Evolutionary conservation across 2,329 filamentous ascomycete species (phyloP), one percentile per base, ranked within the genome.

Genomic region (Scedosporium minutisporum): DNA sequence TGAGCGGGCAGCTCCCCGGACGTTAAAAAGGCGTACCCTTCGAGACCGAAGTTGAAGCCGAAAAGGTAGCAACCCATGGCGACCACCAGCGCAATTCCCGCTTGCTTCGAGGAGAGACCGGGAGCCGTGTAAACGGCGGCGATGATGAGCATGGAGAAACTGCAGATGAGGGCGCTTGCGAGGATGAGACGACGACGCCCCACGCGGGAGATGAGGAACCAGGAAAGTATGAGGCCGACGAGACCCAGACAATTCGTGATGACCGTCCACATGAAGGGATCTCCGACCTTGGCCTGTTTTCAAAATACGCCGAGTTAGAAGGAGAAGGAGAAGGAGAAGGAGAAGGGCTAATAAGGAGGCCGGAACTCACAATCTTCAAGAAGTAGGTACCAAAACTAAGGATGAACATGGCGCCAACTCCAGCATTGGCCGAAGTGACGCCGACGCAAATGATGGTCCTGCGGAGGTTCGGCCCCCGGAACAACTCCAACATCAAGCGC

Each of bases 141-240:
- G n/a, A 60, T 60, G 23, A 51, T 18, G 23, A 60, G 42, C 42
- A 48, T 60, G 6, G 58, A 29, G 42, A 38, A 23, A 14, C 12
- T 33, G 44, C 58, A 60, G 23, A 60, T 51, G 18, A 48, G 21
- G 21, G 21, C 48, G 23, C 58, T 38, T 6, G 33, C 42, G 48
- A 77, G 64, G 16, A 73, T 76, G 18, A 78, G 66, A 42, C 66
- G 65, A 10, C 72, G 70, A 3, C 76, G 73, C 14, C 76, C 75
- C 14, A 76, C 63, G 1, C 69, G 67, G 58, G 76, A 74, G 41
- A 78, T 67, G 3, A 76, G 65, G 53, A 68, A 73, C 68, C 73
- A 76, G 0, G 75, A 74, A 66, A 74, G 72, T 61, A 78, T 64
- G 62, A 76, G 77, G 27, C 77, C 77, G 3, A 74, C 53, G 9